Base-by-base conservation (phyloP, 2,329 filamentous ascomycete genomes). In the Fulvia fulva region DNA sequence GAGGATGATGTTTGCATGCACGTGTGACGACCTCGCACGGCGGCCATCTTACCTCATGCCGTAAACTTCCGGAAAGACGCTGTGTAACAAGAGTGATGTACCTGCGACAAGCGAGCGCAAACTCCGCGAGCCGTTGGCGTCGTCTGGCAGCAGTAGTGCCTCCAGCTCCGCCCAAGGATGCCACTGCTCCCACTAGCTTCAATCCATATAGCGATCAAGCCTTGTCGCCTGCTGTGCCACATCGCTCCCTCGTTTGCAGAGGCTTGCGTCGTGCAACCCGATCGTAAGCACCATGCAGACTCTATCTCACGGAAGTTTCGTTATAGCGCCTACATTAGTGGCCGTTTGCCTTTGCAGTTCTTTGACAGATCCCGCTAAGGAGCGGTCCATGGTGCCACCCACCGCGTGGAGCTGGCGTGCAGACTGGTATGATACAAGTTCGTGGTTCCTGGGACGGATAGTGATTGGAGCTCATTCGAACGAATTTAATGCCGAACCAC, bases 401-500 rank as follows among this genome's bases (percentile, higher is more conserved):
- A 37, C 43, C 41, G 52, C 52, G 41, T 32, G 52, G 55, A 46
- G 23, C 32, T 50, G 59, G 55, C 59, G 56, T 61, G 47, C 51
- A 54, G 57, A 55, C 49, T 49, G 49, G 25, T 21, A 26, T 41
- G 5, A 41, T 22, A 19, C 3, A 25, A 43, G 47, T 50, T 21
- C 25, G 46, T 59, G 59, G 57, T 45, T 53, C 51, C 30, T 49
- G 60, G 57, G 52, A 41, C 41, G 51, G 51, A 45, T 30, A 57
- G 22, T 59, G 34, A 53, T 55, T 51, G 57, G 57, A 26, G 47
- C 30, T 19, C 22, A 28, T 26, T 44, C 11, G 47, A 47, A 46
- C 51, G 34, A 53, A 47, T 56, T 53, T 53, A 56, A 55, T 63
- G 55, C 58, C 60, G 57, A 60, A 53, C 58, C 57, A 56, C 16